Base-by-base conservation (phyloP, 257 asterid genomes). In the Capsicum pubescens region DNA sequence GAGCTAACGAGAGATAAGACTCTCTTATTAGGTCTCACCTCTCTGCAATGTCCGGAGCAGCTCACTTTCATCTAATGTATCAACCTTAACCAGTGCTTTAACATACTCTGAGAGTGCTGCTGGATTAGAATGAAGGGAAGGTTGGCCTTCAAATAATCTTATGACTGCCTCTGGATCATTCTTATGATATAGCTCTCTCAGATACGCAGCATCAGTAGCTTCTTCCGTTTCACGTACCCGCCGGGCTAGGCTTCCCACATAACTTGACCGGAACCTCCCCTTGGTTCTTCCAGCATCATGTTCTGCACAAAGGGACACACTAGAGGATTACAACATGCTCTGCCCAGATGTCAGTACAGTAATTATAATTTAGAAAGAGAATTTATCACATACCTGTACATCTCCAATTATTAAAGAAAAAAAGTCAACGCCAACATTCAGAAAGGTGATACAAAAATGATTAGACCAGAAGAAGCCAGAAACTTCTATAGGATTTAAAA, bases 91-190 rank as follows among this genome's bases (percentile, higher is more conserved):
- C 84, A 97, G 88, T 70, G 98, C 95, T 89, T 90, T 95, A 84
- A 95, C 97, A 88, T 97, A 95, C 81, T 92, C 98, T 21, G 96
- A 92, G 88, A 97, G 91, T 67, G 98, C 98, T 44, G 98, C 79
- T 32, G 92, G 94, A 70, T 89, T 96, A 79, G 93, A 86, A 81
- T 96, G 99, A 76, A 96, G 84, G 3, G 95, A 91, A 55, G 98
- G 92, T 80, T 92, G 93, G 85, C 90, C 90, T 91, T 97, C 99
- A 68, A 95, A 97, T 87, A 93, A 69, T 83, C 93, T 91, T 84
- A 95, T 95, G 86, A 95, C 97, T 63, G 90, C 90, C 86, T 94
- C 99, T 6, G 96, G 94, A 86, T 95, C 98, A 85, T 92, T 92
- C 76, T 91, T 91, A 66, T 85, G 84, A 85, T 86, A 82, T 57